Evolutionary conservation across 129 eudicot species (phyloP).

Genomic region (Heracleum sosnowskyi): DNA sequence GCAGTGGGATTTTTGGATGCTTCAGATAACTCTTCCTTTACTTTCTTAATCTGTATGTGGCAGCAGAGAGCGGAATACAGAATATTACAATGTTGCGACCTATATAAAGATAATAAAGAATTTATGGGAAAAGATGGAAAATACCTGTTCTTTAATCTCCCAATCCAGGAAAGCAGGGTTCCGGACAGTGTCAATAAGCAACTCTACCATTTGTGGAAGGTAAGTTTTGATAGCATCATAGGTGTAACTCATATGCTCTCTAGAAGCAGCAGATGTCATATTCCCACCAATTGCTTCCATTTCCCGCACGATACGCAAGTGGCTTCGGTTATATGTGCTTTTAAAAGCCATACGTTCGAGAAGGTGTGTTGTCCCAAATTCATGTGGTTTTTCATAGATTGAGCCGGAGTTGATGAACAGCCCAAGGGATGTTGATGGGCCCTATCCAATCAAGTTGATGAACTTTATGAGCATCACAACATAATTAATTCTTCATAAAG

Average conservation of each 20-base stretch:
- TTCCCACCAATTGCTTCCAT: constrained; percentile 63
- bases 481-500: neutral
- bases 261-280: constrained; percentile 38
- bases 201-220: constrained; percentile 57
- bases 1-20: constrained; percentile 27
- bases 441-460: constrained; percentile 22
- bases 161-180: constrained; percentile 58
- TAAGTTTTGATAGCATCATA: constrained; percentile 55
- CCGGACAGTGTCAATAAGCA: constrained; percentile 46
- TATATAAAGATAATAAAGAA: neutral
- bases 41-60: constrained; percentile 23
- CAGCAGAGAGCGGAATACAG: neutral
- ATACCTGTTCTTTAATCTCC: constrained; percentile 59
- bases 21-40: constrained; percentile 28
- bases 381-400: constrained; percentile 41
- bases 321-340: constrained; percentile 48
- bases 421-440: constrained; percentile 49
- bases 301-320: constrained; percentile 53
- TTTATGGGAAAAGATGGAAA: neutral
- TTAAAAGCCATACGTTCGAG: constrained; percentile 62
- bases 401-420: constrained; percentile 50
- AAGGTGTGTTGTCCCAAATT: constrained; percentile 49
- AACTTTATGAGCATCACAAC: neutral
- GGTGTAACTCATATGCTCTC: constrained; percentile 55
- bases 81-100: neutral